Base-by-base conservation (phyloP, 495 filamentous ascomycete genomes). In the Talaromyces stipitatus region DNA sequence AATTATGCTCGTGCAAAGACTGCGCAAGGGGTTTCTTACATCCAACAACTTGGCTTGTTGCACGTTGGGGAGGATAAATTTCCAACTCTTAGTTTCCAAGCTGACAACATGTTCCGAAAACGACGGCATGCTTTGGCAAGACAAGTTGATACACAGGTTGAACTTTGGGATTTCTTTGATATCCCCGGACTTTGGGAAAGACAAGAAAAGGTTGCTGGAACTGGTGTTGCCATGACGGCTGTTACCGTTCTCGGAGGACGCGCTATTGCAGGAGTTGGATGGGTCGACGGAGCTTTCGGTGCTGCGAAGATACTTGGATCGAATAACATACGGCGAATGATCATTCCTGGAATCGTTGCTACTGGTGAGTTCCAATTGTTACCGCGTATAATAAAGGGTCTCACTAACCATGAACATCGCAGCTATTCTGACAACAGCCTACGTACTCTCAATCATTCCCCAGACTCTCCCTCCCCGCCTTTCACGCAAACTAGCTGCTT, bases 151-250 rank as follows among this genome's bases (percentile, higher is more conserved):
- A 82, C 94, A 16, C 84, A 95, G 52, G 85, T 94, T 18, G 92
- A 97, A 61, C 56, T 95, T 0, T 87, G 81, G 80, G 94, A 98
- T 69, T 96, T 98, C 75, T 90, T 97, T 67, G 95, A 98, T 68
- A 74, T 91, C 63, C 76, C 80, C 29, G 85, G 82, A 10, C 74
- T 96, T 9, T 85, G 94, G 77, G 90, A 97, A 63, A 79, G 83
- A 48, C 91, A 98, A 67, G 95, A 98, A 75, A 97, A 97, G 74
- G 74, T 94, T 38, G 91, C 90, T 12, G 90, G 91, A 33, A 91
- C 91, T 26, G 84, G 94, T 59, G 88, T 97, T 85, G 92, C 95
- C 36, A 78, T 98, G 70, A 97, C 94, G 2, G 84, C 92, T 27
- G 89, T 86, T n/a, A 90, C 90, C 57, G 86, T 94, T 18, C 76